phyloP scores from a whole-genome alignment of 129 eudicot species.

The Mikania micrantha region DNA sequence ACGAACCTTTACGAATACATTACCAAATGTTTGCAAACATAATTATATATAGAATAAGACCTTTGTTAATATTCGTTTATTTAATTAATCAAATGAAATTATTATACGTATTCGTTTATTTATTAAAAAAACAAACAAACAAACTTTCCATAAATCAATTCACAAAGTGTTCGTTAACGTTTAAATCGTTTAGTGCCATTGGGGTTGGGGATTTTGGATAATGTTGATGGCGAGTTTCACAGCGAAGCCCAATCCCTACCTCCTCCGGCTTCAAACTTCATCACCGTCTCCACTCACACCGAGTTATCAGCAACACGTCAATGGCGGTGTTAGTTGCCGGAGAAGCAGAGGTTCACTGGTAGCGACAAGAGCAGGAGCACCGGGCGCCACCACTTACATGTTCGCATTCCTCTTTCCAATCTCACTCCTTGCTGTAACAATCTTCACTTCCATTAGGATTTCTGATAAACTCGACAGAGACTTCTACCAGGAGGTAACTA shows the following conservation, averaged over 20 bases:
- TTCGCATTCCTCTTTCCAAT: constrained; percentile 78
- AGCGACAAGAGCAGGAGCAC: constrained; percentile 56
- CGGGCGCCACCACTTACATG: constrained; percentile 48
- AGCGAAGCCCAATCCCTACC: background rate
- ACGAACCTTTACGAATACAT: too few relatives aligned
- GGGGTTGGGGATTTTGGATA: constrained; percentile 13
- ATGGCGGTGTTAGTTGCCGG: background rate
- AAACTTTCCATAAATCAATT: too few relatives aligned
- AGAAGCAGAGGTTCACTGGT: constrained; percentile 45
- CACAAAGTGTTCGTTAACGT: too few relatives aligned
- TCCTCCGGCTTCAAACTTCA: constrained; percentile 24
- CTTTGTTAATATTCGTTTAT: too few relatives aligned
- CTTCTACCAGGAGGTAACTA: constrained; percentile 79
- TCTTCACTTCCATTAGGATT: constrained; percentile 48
- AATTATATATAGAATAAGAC: too few relatives aligned
- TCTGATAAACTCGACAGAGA: constrained; percentile 77
- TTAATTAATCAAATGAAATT: too few relatives aligned
- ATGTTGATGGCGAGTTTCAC: constrained; percentile 23
- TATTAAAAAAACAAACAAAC: too few relatives aligned
- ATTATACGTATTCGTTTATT: too few relatives aligned
- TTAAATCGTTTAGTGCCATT: too few relatives aligned
- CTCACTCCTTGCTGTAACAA: constrained; percentile 66
- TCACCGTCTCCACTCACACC: background rate
- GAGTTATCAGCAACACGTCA: background rate
- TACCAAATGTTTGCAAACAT: too few relatives aligned